Percentiles rank a stretch among this genome's conserved stretches.
phyloP scores from a whole-genome alignment of 805 yeast species.

The Saccharomyces eubayanus region DNA sequence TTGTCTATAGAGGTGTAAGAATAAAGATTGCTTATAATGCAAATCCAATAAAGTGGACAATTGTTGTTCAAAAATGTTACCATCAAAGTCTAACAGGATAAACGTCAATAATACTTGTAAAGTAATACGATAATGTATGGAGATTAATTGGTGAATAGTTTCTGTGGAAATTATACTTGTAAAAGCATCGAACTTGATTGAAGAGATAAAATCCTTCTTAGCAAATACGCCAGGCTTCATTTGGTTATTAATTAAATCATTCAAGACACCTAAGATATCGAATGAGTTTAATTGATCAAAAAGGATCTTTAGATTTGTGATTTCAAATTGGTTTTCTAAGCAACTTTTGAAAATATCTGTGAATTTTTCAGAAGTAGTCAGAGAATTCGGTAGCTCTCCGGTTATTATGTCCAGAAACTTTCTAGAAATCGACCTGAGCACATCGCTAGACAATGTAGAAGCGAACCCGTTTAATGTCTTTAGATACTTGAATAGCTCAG shows the following conservation, averaged over 20 bases:
- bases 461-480: constrained; percentile 35
- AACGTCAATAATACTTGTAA: constrained; percentile 30
- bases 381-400: constrained; percentile 26
- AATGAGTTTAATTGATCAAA: constrained; percentile 35
- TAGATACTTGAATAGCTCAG: constrained; percentile 27
- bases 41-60: constrained; percentile 16
- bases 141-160: constrained; percentile 24
- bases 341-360: constrained; percentile 34
- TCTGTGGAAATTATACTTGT: constrained; percentile 20
- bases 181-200: constrained; percentile 19
- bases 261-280: constrained; percentile 32
- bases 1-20: constrained; percentile 19
- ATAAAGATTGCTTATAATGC: constrained; percentile 21
- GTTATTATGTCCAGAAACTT: constrained; percentile 34
- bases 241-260: constrained; percentile 31
- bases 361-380: constrained; percentile 29
- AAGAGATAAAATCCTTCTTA: constrained; percentile 13
- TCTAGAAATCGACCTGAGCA: constrained; percentile 28
- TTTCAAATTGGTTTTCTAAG: constrained; percentile 37
- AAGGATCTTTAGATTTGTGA: constrained; percentile 32
- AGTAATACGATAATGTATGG: constrained; percentile 26
- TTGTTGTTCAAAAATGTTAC: constrained; percentile 18
- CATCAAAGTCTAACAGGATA: constrained; percentile 34
- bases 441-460: constrained; percentile 32
- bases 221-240: constrained; percentile 1